Conservation (phyloP, 2,329 filamentous ascomycete species). For the Podosphaera fusca region DNA sequence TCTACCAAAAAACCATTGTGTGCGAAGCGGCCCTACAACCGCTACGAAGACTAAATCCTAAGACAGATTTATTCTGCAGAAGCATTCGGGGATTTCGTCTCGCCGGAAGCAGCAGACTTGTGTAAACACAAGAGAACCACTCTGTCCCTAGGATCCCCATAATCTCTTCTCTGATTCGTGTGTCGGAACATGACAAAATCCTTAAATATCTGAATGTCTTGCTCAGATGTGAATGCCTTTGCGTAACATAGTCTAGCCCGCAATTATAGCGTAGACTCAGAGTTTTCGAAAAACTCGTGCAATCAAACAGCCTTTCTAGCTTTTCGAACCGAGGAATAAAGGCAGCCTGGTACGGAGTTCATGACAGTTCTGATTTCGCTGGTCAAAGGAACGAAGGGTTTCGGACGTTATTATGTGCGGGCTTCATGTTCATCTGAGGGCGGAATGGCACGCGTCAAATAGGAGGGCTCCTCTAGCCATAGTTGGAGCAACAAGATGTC, state of each 20-base stretch:
- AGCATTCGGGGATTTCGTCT: not conserved
- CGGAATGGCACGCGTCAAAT: too few relatives aligned
- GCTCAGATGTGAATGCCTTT: not conserved
- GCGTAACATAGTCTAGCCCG: not conserved
- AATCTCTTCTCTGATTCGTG: not conserved
- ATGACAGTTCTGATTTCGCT: too few relatives aligned
- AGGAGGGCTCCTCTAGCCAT: too few relatives aligned
- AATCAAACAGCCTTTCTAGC: not conserved
- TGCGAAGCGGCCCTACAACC: not conserved
- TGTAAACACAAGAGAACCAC: not conserved
- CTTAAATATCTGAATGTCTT: not conserved
- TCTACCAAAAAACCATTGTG: not conserved
- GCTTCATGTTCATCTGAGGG: too few relatives aligned
- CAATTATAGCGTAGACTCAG: not conserved
- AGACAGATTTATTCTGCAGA: not conserved
- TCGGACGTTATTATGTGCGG: too few relatives aligned
- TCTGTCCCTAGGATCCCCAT: not conserved
- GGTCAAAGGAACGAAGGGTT: too few relatives aligned
- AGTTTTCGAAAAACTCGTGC: not conserved
- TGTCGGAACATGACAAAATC: not conserved
- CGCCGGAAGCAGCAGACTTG: not conserved
- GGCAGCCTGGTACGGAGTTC: too few relatives aligned
- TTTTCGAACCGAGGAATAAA: not conserved
- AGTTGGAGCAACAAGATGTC: too few relatives aligned
- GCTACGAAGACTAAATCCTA: not conserved